Conservation (phyloP, 73 alveolate species). For the Paramecium sonneborni region DNA sequence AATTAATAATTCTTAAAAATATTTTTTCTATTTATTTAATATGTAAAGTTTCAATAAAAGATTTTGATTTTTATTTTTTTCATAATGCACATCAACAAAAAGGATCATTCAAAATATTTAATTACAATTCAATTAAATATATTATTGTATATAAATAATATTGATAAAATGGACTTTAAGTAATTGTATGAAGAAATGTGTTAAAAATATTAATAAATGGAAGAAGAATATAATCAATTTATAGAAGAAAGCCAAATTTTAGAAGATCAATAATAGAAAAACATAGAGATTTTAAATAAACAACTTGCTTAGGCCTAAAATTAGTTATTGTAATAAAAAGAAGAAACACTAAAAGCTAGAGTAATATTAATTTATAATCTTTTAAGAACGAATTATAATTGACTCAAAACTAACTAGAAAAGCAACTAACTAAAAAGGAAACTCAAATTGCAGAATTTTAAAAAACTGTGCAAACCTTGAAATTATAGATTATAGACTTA, state of each 20-base stretch:
- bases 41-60: no score
- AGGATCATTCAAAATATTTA: not conserved
- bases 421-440: not conserved
- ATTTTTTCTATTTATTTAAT: no score
- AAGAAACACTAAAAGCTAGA: not conserved
- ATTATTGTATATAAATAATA: not conserved
- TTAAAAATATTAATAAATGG: not conserved
- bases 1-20: no score
- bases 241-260: not conserved
- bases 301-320: constrained; percentile 22
- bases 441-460: not conserved
- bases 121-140: not conserved
- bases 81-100: not conserved
- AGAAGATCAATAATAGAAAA: not conserved
- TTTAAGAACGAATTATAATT: not conserved
- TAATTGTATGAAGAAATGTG: not conserved
- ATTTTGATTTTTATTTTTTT: no score
- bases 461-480: not conserved
- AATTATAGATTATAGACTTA: not conserved
- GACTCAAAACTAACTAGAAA: not conserved
- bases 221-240: not conserved
- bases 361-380: not conserved
- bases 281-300: not conserved
- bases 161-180: constrained; percentile 21
- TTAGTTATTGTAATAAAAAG: not conserved